phyloP scores from a whole-genome alignment of 306 rosid species.

The Potentilla sterilis region DNA sequence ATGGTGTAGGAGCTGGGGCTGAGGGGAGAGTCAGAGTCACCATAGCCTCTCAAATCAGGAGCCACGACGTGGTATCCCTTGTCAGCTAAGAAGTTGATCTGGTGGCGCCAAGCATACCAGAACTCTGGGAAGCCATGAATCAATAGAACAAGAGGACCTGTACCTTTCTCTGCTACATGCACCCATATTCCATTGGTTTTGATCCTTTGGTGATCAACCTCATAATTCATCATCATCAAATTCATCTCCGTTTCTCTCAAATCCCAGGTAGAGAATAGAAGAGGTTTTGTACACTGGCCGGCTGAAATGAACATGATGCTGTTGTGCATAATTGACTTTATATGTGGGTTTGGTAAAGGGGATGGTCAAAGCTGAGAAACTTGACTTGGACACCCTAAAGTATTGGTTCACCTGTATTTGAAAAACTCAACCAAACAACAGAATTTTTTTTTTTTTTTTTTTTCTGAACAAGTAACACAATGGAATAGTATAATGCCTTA shows the following conservation, averaged over 20 bases:
- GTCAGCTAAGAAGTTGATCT: conserved; percentile 43
- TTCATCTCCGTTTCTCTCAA: not conserved
- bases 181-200: conserved; percentile 59
- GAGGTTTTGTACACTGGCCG: conserved; percentile 2
- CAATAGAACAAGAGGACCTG: conserved; percentile 62
- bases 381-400: not conserved
- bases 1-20: conserved; percentile 43
- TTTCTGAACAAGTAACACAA: not conserved
- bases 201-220: conserved; percentile 60
- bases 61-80: conserved; percentile 67
- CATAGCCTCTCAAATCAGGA: conserved; percentile 75
- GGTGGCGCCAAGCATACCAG: conserved; percentile 65
- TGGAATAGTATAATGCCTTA: too few species aligned
- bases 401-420: not conserved
- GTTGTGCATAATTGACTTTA: conserved; percentile 1
- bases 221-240: conserved; percentile 21
- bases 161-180: conserved; percentile 63
- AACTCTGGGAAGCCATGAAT: conserved; percentile 70
- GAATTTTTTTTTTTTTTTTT: too few species aligned
- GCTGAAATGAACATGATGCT: not conserved
- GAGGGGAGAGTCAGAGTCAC: conserved; percentile 60
- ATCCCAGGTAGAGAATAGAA: not conserved
- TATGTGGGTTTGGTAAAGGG: not conserved
- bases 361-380: not conserved
- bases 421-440: not conserved